Base-by-base conservation (phyloP, 2,329 filamentous ascomycete species). In the Fusarium denticulatum region DNA sequence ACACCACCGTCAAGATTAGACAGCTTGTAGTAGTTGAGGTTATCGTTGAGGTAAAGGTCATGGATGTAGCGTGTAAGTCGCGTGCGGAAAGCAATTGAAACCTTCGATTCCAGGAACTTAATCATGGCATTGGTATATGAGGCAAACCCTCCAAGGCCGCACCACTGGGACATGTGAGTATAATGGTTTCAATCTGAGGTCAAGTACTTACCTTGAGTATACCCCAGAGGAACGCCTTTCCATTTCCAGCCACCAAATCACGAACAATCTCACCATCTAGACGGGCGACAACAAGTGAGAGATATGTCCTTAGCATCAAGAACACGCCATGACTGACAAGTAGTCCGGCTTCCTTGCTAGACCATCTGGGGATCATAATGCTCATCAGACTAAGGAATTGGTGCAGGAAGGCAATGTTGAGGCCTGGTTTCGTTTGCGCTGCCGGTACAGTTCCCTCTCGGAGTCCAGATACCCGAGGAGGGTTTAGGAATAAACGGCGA, bases 81-180 rank as follows among this genome's bases (percentile, higher is more conserved):
- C 9, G 96, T 99, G 46, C 96, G 92, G 88, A 99, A 99, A 39
- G 97, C 96, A 75, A 99, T 99, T 12, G 96, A 97, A 60, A 99
- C 95, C 85, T 99, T 99, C 57, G 94, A 96, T 83, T 99, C 96
- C 71, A 99, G 88, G 83, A 94, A 99, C 83, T 98, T 98, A 87
- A 99, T 99, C 93, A 97, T 98, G 61, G 96, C 95, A 82, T 99
- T 99, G 57, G 96, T 98, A 80, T 99, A 99, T 1, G 96, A 97
- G 14, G 95, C 96, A 72, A 98, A 91, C 6, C 93, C 94, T 46
- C 96, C 96, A 40, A 99, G 92, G 7, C 96, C 95, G 74, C 95
- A 95, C 96, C 96, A 99, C 87, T 90, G 58, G 71, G 49, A 34
- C 60, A 50, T 43, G 52, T 69, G 43, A 68, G 70, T 36, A 24